These are phyloP conservation scores for Auriscalpium microsporum DNA, from an alignment of 768 basidiomycete genomes.

Conservation along the genomic window DNA sequence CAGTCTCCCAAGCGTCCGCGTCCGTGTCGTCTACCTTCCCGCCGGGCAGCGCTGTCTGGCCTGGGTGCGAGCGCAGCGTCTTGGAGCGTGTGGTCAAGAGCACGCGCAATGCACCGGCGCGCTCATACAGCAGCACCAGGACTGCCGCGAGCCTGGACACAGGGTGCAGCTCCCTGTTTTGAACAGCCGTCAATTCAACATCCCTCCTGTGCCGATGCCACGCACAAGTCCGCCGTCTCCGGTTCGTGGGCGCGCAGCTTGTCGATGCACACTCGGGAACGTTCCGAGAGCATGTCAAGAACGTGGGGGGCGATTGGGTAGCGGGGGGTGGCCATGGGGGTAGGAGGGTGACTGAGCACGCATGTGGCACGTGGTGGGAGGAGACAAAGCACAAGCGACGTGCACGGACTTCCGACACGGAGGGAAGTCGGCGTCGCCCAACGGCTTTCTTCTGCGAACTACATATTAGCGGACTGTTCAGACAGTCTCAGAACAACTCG, in stretches of 20 bases:
- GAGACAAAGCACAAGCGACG: no score
- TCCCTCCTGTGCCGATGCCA: neutral
- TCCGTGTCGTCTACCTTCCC: slow-evolving; percentile 71
- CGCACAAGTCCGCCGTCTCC: slow-evolving; percentile 2
- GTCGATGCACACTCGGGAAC: slow-evolving; percentile 5
- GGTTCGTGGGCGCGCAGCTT: slow-evolving; percentile 5
- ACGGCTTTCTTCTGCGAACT: no score
- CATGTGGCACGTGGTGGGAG: no score
- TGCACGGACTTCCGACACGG: no score
- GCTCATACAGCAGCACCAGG: slow-evolving; percentile 70
- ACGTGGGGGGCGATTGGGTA: neutral
- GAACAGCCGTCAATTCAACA: neutral
- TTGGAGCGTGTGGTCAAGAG: slow-evolving; percentile 84
- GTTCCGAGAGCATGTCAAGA: slow-evolving; percentile 2
- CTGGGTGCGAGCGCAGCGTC: slow-evolving; percentile 62
- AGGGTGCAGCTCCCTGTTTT: slow-evolving; percentile 26
- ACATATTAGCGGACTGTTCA: no score
- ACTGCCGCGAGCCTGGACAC: slow-evolving; percentile 59
- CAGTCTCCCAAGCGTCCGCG: slow-evolving; percentile 53
- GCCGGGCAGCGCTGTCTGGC: slow-evolving; percentile 78
- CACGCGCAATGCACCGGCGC: slow-evolving; percentile 58
- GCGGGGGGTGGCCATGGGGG: no score
- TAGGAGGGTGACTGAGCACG: no score
- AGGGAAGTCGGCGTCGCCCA: no score
- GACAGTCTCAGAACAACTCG: no score